phyloP scores from a whole-genome alignment of 2,329 filamentous ascomycete species.

The Chaetomium strumarium region DNA sequence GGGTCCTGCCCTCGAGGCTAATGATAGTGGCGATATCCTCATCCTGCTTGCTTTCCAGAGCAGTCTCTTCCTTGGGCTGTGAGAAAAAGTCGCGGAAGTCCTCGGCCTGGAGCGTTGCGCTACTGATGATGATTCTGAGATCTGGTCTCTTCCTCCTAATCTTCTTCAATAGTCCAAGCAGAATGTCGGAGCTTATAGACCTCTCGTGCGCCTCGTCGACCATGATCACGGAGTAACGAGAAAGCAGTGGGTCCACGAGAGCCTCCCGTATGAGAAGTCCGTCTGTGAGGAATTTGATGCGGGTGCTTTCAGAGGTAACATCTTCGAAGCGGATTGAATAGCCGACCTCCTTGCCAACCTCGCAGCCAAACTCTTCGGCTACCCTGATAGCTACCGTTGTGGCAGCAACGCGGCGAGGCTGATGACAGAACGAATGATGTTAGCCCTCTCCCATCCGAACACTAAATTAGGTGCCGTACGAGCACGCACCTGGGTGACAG shows the following conservation, averaged over 20 bases:
- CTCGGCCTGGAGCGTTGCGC: conserved; percentile 86
- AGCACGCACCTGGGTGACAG: conserved; percentile 74
- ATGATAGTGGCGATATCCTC: conserved; percentile 55
- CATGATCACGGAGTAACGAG: conserved; percentile 92
- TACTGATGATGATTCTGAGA: conserved; percentile 83
- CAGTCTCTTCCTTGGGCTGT: conserved; percentile 33
- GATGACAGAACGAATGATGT: neutral
- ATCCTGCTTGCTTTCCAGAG: conserved; percentile 27
- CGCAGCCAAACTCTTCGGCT: conserved; percentile 80
- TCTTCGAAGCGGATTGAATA: conserved; percentile 94
- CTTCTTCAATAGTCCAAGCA: conserved; percentile 87
- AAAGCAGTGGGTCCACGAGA: conserved; percentile 83
- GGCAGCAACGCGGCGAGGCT: conserved; percentile 86
- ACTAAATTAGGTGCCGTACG: no score
- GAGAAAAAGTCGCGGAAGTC: conserved; percentile 76
- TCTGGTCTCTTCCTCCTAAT: conserved; percentile 75
- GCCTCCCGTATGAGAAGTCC: conserved; percentile 87
- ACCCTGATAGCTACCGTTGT: conserved; percentile 85
- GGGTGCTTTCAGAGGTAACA: conserved; percentile 75
- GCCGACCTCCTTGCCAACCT: conserved; percentile 83
- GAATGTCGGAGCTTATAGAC: conserved; percentile 84
- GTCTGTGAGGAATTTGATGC: conserved; percentile 94
- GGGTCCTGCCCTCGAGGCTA: conserved; percentile 79
- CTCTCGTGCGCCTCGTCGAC: conserved; percentile 95
- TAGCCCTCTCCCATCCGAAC: neutral